Evolutionary conservation across 257 asterid species (phyloP), one percentile per base, ranked within the genome.

Genomic region (Cruciata laevipes): DNA sequence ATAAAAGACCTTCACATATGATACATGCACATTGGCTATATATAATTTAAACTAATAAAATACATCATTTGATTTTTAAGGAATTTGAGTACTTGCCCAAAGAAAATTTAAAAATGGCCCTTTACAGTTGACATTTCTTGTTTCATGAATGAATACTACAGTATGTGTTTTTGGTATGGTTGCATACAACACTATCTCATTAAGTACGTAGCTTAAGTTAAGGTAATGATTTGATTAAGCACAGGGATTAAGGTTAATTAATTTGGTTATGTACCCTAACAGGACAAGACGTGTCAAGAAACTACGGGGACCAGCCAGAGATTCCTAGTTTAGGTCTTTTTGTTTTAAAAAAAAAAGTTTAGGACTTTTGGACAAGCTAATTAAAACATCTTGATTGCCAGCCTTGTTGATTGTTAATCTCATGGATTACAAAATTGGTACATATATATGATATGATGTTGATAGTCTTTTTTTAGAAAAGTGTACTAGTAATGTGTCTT

Each of bases 211-310:
- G 30, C 14, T 32, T 63, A 69, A 53, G 7, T 32, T 63, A 69
- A 53, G 7, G 44, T 31, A 21, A 11, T 40, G 51, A 32, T 47
- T 20, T 55, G 4, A 25, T 56, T 25, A 55, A 56, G 23, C 42
- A 55, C 17, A 25, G 27, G 62, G 65, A 69, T 77, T 47, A 68
- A 47, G 65, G 66, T 20, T 56, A 44, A 71, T 62, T 53, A 35
- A 30, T 12, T 30, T 3, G 8, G 20, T 18, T 68, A 66, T 44
- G 66, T 44, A 65, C 72, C 67, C 62, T 31, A 21, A 60, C 61
- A 33, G 33, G 66, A 61, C 47, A 66, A 74, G 74, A 80, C 79
- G 81, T 75, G 79, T 75, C 80, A 51, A 7, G 24, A 69, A 72
- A 67, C 73, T 40, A 25, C 10, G 71, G n/a, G 33, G 62, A 76